Evolutionary conservation across 2,329 filamentous ascomycete species (phyloP), one percentile per base, ranked within the genome.

Genomic region (Aspergillus fructus): DNA sequence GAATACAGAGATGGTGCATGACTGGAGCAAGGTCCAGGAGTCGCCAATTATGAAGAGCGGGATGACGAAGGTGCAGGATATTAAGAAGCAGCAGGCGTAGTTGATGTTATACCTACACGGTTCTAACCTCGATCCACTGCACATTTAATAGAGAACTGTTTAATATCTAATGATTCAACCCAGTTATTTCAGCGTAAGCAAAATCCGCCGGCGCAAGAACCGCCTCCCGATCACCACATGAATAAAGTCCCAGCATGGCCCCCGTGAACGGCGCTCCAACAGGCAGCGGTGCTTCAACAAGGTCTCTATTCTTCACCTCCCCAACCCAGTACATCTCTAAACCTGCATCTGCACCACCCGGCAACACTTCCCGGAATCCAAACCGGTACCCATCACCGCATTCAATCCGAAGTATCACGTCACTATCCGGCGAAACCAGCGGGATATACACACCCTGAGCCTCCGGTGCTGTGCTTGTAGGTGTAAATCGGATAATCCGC

Each of bases 1-100:
- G 56, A 81, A 81, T 61, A 77, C 75, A 12, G 64, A 69, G 55
- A 79, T 81, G 74, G 61, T 82, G 37, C 78, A 82, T 64, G 73
- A 81, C 49, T 72, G 69, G 70, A 49, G 67, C 24, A 64, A 63
- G 51, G 63, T 71, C 17, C 30, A 61, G 21, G 49, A 61, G 40
- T 64, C 63, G 12, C 63, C 63, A 2, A 34, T 65, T 15, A 45
- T 65, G 51, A 55, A 56, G 21, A 55, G 55, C 19, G 63, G 63
- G 41, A 54, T 59, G 56, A 53, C 49, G 24, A 40, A 27, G 30
- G 45, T 49, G 24, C 49, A 55, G 21, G 50, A 52, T 51, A 37
- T 56, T 2, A 43, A 37, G 13, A 3, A 24, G 24, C 24, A 7
- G 24, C 24, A 24, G 24, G 7, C 24, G 24, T 24, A 24, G 24